Conservation (phyloP, 106 monocot species). For the Acorus gramineus region DNA sequence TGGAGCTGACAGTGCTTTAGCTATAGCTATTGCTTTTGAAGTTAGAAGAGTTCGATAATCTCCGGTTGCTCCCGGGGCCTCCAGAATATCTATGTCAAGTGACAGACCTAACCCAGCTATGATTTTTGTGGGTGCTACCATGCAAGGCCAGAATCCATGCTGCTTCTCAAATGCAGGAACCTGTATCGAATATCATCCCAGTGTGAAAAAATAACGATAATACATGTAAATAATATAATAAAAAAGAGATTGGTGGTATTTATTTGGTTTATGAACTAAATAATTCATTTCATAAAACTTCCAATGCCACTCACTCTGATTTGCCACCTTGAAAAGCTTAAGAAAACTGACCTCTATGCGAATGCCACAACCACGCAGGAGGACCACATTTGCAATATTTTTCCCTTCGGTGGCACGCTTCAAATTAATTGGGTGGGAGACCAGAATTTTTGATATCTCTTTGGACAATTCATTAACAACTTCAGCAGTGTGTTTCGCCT, state of each 20-base stretch:
- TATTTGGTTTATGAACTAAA: no score
- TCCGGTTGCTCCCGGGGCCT: slow-evolving; percentile 96
- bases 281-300: no score
- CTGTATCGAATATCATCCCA: slow-evolving; percentile 18
- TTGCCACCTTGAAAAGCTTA: no score
- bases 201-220: no score
- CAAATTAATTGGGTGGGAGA: slow-evolving; percentile 72
- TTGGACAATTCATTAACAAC: slow-evolving; percentile 86
- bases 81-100: slow-evolving; percentile 85
- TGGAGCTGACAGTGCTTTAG: slow-evolving; percentile 87
- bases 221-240: no score
- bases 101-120: slow-evolving; percentile 93
- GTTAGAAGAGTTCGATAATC: slow-evolving; percentile 87
- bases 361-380: slow-evolving; percentile 93
- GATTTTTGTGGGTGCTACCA: slow-evolving; percentile 99
- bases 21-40: slow-evolving; percentile 76
- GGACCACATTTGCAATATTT: slow-evolving; percentile 86
- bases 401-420: slow-evolving; percentile 72
- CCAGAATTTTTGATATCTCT: slow-evolving; percentile 70
- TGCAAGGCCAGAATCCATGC: slow-evolving; percentile 77
- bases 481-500: slow-evolving; percentile 78
- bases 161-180: slow-evolving; percentile 61
- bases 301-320: no score
- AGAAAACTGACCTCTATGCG: slow-evolving; percentile 74
- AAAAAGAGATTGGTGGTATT: no score